Conservation (phyloP, 192 early-diverging fungal genomes). For the Coemansia sp. region DNA sequence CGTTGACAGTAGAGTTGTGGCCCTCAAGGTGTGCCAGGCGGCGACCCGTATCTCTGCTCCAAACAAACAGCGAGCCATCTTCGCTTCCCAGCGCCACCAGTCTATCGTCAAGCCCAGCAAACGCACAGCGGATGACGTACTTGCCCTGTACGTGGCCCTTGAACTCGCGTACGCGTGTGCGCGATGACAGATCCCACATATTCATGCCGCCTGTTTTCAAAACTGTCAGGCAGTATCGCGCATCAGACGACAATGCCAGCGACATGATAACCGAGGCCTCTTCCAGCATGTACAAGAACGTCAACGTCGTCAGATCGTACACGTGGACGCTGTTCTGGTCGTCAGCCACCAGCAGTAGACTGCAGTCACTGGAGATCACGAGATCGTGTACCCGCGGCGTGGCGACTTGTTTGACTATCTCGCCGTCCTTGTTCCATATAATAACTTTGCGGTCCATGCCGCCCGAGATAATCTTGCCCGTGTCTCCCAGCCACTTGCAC, state of each 20-base stretch:
- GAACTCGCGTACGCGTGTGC: conserved; percentile 73
- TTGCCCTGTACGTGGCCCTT: conserved; percentile 73
- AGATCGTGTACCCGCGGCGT: conserved; percentile 57
- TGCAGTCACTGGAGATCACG: conserved; percentile 35
- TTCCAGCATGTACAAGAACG: conserved; percentile 47
- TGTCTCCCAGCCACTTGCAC: conserved; percentile 89
- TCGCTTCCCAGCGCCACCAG: conserved; percentile 95
- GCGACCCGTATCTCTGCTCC: conserved; percentile 47
- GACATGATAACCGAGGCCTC: conserved; percentile 64
- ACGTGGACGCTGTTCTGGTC: conserved; percentile 45
- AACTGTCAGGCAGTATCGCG: conserved; percentile 56
- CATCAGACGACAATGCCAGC: conserved; percentile 65
- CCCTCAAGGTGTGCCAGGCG: conserved; percentile 38
- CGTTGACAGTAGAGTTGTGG: conserved; percentile 47
- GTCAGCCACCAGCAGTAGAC: conserved; percentile 50
- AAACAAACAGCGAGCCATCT: conserved; percentile 56
- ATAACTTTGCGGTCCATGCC: conserved; percentile 71
- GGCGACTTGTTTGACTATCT: conserved; percentile 41
- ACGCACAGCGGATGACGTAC: conserved; percentile 89
- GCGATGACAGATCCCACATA: conserved; percentile 81
- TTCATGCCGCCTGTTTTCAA: conserved; percentile 73
- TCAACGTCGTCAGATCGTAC: conserved; percentile 53
- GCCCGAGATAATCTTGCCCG: conserved; percentile 82
- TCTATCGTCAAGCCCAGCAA: conserved; percentile 82
- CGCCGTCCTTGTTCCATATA: conserved; percentile 50